Base-by-base conservation (phyloP, 1,139 yeast species). In the Yamadazyma buinensis region DNA sequence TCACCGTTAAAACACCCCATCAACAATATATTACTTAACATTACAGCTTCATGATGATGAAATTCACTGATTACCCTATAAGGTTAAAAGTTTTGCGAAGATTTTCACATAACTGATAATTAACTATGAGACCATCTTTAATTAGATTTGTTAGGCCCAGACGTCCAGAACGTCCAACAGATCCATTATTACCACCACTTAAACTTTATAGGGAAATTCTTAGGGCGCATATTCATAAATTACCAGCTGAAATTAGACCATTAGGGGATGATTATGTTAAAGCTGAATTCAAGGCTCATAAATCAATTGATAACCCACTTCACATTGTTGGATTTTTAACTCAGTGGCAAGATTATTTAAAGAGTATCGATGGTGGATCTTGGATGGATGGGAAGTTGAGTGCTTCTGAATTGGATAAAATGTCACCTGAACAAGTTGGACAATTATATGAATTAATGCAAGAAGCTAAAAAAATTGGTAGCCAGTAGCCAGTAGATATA, bases 301-400 rank as follows among this genome's bases (percentile, higher is more conserved):
- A 78, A 43, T 61, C 66, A 32, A 73, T 82, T 11, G 96, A 88
- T 47, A 88, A 92, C 55, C 97, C 98, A 1, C 68, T 88, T 25
- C 95, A 90, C 53, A 87, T 92, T 23, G 90, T 94, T 8, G 97
- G 97, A 10, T 92, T 92, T 51, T 70, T 92, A 43, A 78, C 95
- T 1, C 83, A 87, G 44, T 92, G 98, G 98, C 98, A 92, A 54
- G 90, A 86, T 48, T 92, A 92, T 51, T 72, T 86, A 39, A 75
- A 76, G 36, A 67, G 72, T 54, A 72, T 92, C 24, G 80, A 80
- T 30, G 84, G 86, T 12, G 94, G 85, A 3, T 67, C 71, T 28
- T 92, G 97, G 97, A 64, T 72, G 53, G 67, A 71, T 39, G 86
- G 83, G 7, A 77, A 77, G 49, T 62, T 92, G 51, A 79, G 82